Conservation (phyloP, 2,329 filamentous ascomycete species). For the Penicillium polonicum region DNA sequence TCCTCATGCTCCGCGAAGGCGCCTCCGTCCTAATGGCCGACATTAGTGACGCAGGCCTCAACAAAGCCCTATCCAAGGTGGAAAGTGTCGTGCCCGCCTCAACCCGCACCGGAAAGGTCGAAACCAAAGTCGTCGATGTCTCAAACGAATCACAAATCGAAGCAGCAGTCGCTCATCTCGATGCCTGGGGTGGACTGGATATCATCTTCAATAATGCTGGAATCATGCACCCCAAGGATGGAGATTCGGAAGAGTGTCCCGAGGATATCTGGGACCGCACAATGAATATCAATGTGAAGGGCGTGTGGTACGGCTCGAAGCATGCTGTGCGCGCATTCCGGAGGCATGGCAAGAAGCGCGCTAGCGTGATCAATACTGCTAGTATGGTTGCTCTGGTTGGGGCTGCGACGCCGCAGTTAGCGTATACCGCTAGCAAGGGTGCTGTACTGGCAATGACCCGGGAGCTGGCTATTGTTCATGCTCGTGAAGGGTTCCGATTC, state of each 20-base stretch:
- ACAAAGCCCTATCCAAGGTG: conserved; percentile 72
- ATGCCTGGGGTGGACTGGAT: conserved; percentile 83
- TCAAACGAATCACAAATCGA: conserved; percentile 79
- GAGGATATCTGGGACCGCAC: conserved; percentile 94
- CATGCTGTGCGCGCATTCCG: conserved; percentile 81
- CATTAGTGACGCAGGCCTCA: conserved; percentile 74
- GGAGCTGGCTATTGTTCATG: conserved; percentile 88
- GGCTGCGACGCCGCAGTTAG: conserved; percentile 81
- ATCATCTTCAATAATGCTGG: conserved; percentile 97
- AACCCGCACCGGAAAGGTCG: conserved; percentile 16
- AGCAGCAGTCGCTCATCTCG: conserved; percentile 69
- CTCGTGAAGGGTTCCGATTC: conserved; percentile 84
- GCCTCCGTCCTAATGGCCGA: conserved; percentile 83
- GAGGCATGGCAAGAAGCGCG: conserved; percentile 73
- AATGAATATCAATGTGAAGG: conserved; percentile 93
- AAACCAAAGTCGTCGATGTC: conserved; percentile 59
- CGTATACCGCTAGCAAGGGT: conserved; percentile 92
- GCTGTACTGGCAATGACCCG: conserved; percentile 86
- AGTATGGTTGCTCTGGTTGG: conserved; percentile 85
- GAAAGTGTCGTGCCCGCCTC: conserved; percentile 65
- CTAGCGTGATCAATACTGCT: conserved; percentile 88
- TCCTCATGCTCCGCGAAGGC: conserved; percentile 86
- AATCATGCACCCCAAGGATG: conserved; percentile 87
- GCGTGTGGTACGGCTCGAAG: conserved; percentile 93
- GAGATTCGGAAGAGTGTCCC: conserved; percentile 76